phyloP scores from a whole-genome alignment of 1,284 basidiomycete species.

The Rhodotorula sp. region DNA sequence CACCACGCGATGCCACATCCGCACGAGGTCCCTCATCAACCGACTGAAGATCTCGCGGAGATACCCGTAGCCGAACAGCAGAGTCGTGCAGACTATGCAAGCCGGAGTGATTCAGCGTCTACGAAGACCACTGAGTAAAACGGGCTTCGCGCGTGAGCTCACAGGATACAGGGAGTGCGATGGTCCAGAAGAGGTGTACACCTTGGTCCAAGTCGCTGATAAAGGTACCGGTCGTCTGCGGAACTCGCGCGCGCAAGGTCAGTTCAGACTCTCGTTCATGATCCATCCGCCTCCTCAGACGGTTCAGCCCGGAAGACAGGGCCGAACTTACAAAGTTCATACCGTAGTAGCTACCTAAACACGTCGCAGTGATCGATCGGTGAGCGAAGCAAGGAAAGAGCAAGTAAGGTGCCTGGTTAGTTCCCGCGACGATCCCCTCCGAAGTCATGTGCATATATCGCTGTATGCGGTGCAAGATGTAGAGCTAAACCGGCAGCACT shows the following conservation, averaged over 20 bases:
- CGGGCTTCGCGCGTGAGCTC: not conserved
- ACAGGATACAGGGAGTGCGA: slow-evolving; percentile 59
- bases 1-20: slow-evolving; percentile 10
- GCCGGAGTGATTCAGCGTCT: not conserved
- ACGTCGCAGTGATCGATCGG: not conserved
- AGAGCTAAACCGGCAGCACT: not conserved
- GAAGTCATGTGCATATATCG: too few species aligned
- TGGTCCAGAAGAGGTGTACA: slow-evolving; percentile 60
- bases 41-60: slow-evolving; percentile 51
- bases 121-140: not conserved
- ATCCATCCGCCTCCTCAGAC: not conserved
- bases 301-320: too few species aligned
- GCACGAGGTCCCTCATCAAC: not conserved
- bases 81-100: slow-evolving; percentile 56
- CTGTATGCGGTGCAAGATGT: too few species aligned
- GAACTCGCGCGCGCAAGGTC: not conserved
- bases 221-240: slow-evolving; percentile 7
- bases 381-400: too few species aligned
- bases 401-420: not conserved
- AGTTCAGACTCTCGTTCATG: not conserved
- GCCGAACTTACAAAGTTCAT: too few species aligned
- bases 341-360: too few species aligned
- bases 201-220: slow-evolving; percentile 14
- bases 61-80: slow-evolving; percentile 60
- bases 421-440: too few species aligned